Conservation (phyloP, 768 basidiomycete genomes). For the Pleurotus pulmonarius region DNA sequence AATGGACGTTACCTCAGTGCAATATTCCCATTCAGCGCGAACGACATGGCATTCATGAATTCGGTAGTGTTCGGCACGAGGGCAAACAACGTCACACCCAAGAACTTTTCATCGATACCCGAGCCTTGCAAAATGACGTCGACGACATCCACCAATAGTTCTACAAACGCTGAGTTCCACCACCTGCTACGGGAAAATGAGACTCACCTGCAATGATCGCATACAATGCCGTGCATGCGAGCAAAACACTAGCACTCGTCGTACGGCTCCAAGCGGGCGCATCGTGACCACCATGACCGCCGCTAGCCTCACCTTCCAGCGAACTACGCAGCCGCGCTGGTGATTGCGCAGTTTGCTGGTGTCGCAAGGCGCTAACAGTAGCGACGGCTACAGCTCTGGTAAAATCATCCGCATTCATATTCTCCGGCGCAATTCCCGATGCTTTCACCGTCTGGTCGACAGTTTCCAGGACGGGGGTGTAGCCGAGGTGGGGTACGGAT, state of each 20-base stretch:
- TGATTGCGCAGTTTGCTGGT: constrained; percentile 60
- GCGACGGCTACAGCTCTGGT: constrained; percentile 92
- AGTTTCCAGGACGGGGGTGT: constrained; percentile 70
- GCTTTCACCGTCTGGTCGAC: constrained; percentile 77
- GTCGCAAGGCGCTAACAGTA: constrained; percentile 85
- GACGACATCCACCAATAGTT: constrained; percentile 91
- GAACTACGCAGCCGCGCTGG: constrained; percentile 44
- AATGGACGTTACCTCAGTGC: constrained; percentile 70
- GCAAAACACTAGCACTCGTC: constrained; percentile 84
- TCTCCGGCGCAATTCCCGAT: constrained; percentile 42
- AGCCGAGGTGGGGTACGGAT: constrained; percentile 24
- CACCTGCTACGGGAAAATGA: neutral
- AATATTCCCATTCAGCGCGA: constrained; percentile 95
- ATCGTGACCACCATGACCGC: constrained; percentile 82
- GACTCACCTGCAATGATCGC: constrained; percentile 90
- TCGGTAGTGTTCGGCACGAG: constrained; percentile 98
- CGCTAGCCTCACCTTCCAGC: constrained; percentile 41
- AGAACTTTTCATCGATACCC: constrained; percentile 95
- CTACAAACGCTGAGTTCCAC: constrained; percentile 33
- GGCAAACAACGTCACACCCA: constrained; percentile 94
- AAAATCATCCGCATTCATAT: constrained; percentile 82
- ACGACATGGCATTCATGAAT: constrained; percentile 99
- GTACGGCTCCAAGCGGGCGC: constrained; percentile 94
- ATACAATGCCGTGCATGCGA: constrained; percentile 89
- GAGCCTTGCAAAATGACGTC: constrained; percentile 89